phyloP scores from a whole-genome alignment of 805 yeast species.

The Metschnikowia shivogae region DNA sequence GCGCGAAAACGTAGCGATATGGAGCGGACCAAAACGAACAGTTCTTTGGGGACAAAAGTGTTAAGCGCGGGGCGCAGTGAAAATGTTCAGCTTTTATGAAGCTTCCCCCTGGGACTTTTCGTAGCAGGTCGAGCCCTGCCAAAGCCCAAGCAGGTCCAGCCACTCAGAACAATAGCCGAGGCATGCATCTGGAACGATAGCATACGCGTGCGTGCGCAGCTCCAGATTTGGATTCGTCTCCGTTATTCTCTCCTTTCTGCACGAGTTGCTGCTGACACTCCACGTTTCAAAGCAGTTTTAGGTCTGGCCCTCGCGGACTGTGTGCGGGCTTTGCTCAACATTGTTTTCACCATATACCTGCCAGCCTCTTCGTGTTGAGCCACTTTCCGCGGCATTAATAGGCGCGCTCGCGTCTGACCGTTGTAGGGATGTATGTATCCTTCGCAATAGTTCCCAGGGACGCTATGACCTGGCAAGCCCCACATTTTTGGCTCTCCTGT shows the following conservation, averaged over 20 bases:
- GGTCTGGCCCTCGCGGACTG: neutral
- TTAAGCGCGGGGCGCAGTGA: neutral
- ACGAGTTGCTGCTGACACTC: neutral
- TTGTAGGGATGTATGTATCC: neutral
- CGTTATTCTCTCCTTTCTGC: neutral
- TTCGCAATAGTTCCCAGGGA: too few species aligned
- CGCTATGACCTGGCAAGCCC: too few species aligned
- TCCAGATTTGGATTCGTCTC: conserved; percentile 1
- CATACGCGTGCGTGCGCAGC: conserved; percentile 5
- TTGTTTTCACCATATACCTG: too few species aligned
- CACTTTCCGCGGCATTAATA: neutral
- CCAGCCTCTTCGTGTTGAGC: neutral
- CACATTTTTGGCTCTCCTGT: too few species aligned
- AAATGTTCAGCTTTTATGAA: neutral
- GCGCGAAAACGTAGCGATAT: neutral
- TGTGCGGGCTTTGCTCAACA: too few species aligned
- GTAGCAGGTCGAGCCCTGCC: too few species aligned
- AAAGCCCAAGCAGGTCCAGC: too few species aligned
- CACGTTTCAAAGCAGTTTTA: neutral
- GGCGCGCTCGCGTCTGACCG: conserved; percentile 1
- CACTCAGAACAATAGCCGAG: neutral
- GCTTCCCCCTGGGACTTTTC: too few species aligned
- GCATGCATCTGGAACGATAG: neutral
- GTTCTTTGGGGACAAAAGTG: neutral
- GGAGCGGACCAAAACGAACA: too few species aligned